Evolutionary conservation across 1,139 yeast genomes (phyloP), one percentile per base, ranked within the genome.

Genomic region (Hemisphaericaspora xylanilytica): DNA sequence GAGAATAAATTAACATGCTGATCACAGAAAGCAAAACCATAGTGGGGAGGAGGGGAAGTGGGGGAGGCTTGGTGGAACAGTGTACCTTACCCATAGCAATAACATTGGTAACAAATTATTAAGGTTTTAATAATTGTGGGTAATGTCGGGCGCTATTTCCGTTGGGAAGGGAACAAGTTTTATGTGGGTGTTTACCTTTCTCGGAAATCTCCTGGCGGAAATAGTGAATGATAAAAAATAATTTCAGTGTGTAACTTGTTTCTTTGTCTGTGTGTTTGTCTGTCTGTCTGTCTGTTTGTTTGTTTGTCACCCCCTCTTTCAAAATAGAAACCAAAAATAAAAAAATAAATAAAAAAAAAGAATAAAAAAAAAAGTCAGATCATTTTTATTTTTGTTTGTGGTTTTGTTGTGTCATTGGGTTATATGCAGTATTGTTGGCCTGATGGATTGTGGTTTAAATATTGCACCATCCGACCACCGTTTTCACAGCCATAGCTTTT

Each of bases 171-270:
- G n/a, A n/a, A n/a, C n/a, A n/a, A n/a, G n/a, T 11, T 11, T 25
- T 26, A 7, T 12, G 20, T 16, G 7, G 14, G 6, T 14, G 18
- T 28, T 14, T 28, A 15, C 30, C n/a, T 4, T 28, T 28, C 18
- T 29, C 11, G 21, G 24, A 17, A 29, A 17, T 29, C 13, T n/a
- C n/a, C n/a, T 5, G 24, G 24, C 32, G 32, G 32, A 29, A 29
- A 12, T 29, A 29, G 18, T n/a, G 24, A 4, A 15, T 5, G 13
- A 25, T 6, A 29, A 29, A 17, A 17, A 28, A 14, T 14, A 15
- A 28, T n/a, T n/a, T n/a, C n/a, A n/a, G n/a, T 28, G 17, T 29
- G 32, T n/a, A 22, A 22, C 26, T 22, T 22, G 26, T 22, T 22
- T n/a, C n/a, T n/a, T n/a, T n/a, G n/a, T n/a, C n/a, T n/a, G n/a